phyloP scores from a whole-genome alignment of 192 early-diverging fungal species.

The Coemansia sp. region DNA sequence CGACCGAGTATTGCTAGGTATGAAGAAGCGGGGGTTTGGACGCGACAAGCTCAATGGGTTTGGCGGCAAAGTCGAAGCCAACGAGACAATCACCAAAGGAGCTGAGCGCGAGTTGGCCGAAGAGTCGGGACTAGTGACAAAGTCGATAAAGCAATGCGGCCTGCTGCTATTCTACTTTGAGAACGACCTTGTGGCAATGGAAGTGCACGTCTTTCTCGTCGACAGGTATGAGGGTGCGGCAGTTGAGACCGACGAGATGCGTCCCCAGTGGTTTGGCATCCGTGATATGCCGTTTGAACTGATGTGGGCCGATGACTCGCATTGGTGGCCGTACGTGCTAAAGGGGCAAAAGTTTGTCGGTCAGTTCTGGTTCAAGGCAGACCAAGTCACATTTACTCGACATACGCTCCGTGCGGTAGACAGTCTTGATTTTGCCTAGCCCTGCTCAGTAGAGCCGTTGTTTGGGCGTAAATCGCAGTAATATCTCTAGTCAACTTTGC shows the following conservation, averaged over 20 bases:
- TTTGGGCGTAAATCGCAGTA: background rate
- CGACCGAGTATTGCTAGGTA: constrained; percentile 62
- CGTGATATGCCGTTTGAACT: constrained; percentile 58
- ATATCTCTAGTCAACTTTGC: background rate
- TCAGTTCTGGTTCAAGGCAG: constrained; percentile 52
- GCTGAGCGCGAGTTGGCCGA: constrained; percentile 66
- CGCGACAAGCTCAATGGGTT: constrained; percentile 69
- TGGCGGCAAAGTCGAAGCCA: constrained; percentile 73
- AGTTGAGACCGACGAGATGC: constrained; percentile 74
- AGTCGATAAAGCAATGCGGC: constrained; percentile 51
- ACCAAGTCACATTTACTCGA: constrained; percentile 34
- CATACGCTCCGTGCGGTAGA: constrained; percentile 16
- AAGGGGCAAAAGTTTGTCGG: constrained; percentile 48
- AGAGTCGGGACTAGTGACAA: constrained; percentile 54
- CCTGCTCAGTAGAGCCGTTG: background rate
- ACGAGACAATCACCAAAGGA: constrained; percentile 62
- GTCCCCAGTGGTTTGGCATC: constrained; percentile 65
- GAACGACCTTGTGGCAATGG: constrained; percentile 59
- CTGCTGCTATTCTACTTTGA: constrained; percentile 67
- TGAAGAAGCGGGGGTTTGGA: constrained; percentile 83
- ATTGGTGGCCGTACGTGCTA: constrained; percentile 64
- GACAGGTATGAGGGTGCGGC: constrained; percentile 49
- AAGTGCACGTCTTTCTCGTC: constrained; percentile 63
- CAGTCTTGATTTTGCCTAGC: constrained; percentile 10
- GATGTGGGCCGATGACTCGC: constrained; percentile 73